Evolutionary conservation across 192 early-diverging fungal genomes (phyloP), one percentile per base, ranked within the genome.

Genomic region (Oehlia diaphana): DNA sequence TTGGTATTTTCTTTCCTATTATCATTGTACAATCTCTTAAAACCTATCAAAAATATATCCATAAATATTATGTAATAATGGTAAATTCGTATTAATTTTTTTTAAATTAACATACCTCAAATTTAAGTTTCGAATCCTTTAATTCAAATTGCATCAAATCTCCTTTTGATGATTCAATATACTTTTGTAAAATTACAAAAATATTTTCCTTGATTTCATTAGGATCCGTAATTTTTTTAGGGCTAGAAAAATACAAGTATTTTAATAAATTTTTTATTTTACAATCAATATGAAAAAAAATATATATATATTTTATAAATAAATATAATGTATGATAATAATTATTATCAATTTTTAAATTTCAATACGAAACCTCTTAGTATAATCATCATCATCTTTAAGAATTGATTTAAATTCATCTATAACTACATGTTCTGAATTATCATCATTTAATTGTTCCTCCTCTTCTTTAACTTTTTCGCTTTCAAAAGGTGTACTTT

Each of bases 1-100:
- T 85, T 8, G 84, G 84, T 19, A 87, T 69, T 12, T 77, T 79
- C 65, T 79, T 83, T 19, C 81, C 84, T 12, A 76, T 83, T 70
- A 79, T 62, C 16, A 77, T 47, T 9, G 82, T 82, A 68, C 72
- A 74, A n/a, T 84, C 84, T 61, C 83, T 85, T 50, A 87, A 42
- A 42, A 86, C 72, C 85, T 84, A 39, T 19, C 58, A 35, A 5
- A 37, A 37, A 37, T 37, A 37, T 37, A 37, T 37, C 4, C 28
- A 28, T 61, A 64, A 50, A 74, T 58, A 68, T 35, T 65, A 31
- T 28, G 26, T 26, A 26, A 67, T 26, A 77, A 71, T 58, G 79
- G 62, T 9, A 23, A 63, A 26, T 39, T 69, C 31, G 68, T 63
- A 63, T 63, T 33, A 9, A 9, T 9, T 33, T n/a, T 23, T 35